phyloP scores from a whole-genome alignment of 2,329 filamentous ascomycete genomes.

The Fusarium sp. region DNA sequence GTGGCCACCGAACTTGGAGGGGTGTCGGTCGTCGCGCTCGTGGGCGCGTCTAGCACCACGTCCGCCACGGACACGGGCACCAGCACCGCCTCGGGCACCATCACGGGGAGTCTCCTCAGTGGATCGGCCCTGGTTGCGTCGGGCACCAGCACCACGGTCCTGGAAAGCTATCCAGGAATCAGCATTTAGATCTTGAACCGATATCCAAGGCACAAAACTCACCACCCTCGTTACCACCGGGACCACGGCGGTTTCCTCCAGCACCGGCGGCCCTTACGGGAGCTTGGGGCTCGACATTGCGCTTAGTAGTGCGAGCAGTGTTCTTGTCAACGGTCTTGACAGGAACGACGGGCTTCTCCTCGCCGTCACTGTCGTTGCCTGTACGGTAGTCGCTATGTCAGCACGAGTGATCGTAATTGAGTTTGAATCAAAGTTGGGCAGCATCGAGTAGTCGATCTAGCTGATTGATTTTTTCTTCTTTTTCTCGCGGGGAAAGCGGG shows the following conservation, averaged over 20 bases:
- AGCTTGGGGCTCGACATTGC: constrained; percentile 82
- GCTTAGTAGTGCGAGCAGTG: constrained; percentile 79
- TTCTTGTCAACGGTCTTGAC: constrained; percentile 92
- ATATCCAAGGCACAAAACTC: constrained; percentile 54
- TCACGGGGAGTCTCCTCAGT: constrained; percentile 74
- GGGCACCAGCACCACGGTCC: constrained; percentile 83
- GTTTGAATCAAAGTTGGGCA: constrained; percentile 21
- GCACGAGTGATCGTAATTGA: constrained; percentile 40
- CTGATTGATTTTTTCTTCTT: constrained; percentile 26
- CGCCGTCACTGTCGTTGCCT: constrained; percentile 72
- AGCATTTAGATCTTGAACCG: constrained; percentile 18
- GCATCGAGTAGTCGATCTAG: constrained; percentile 34
- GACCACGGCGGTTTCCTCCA: constrained; percentile 64
- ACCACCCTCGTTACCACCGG: constrained; percentile 89
- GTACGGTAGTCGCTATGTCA: constrained; percentile 36
- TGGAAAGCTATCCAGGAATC: constrained; percentile 76
- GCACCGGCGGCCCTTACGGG: constrained; percentile 61
- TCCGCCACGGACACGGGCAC: constrained; percentile 71
- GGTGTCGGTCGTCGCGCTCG: constrained; percentile 68
- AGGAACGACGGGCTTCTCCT: constrained; percentile 81
- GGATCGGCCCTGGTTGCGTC: constrained; percentile 84
- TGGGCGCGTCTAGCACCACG: constrained; percentile 66
- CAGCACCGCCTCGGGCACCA: constrained; percentile 71
- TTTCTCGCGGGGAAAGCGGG: constrained; percentile 36
- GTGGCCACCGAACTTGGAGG: constrained; percentile 56